These are phyloP conservation scores for Neonectria sp. DNA, from an alignment of 2,329 filamentous ascomycete genomes.

Conservation along the genomic window DNA sequence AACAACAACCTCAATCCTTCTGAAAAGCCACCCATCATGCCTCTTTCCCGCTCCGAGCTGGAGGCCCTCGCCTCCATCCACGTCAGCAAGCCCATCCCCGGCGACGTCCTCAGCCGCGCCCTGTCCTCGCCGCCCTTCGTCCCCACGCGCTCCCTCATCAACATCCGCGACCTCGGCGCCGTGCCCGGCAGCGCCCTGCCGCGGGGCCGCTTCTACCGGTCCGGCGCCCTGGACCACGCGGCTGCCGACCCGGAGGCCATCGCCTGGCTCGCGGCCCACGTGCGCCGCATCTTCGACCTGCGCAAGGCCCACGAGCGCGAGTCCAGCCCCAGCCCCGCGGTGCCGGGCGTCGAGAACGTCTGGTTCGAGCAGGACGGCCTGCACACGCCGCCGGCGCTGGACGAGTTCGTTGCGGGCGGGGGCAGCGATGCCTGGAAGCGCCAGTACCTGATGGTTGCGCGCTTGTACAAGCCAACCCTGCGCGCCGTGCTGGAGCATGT, in stretches of 20 bases:
- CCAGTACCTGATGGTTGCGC: conserved; percentile 65
- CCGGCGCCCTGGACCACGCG: conserved; percentile 58
- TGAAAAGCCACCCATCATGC: conserved; percentile 31
- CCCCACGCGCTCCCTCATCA: conserved; percentile 63
- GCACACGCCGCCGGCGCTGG: conserved; percentile 56
- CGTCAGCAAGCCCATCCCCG: conserved; percentile 56
- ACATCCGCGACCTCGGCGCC: conserved; percentile 66
- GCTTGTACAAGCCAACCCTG: conserved; percentile 59
- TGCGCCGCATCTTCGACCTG: conserved; percentile 67
- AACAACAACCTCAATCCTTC: not conserved
- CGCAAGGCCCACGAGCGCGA: conserved; percentile 62
- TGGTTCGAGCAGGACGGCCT: conserved; percentile 57
- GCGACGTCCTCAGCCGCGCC: conserved; percentile 53
- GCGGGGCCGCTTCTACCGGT: conserved; percentile 61
- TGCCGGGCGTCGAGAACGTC: conserved; percentile 62
- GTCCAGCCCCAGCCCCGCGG: conserved; percentile 58
- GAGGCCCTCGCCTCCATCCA: conserved; percentile 60
- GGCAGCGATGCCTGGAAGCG: conserved; percentile 61
- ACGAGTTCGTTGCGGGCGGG: conserved; percentile 60
- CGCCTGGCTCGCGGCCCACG: conserved; percentile 54
- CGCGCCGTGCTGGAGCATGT: conserved; percentile 64
- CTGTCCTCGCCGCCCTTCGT: conserved; percentile 64
- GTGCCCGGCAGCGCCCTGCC: conserved; percentile 59
- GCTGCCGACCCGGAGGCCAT: conserved; percentile 48
- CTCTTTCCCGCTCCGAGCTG: conserved; percentile 45